Evolutionary conservation across 2,329 filamentous ascomycete species (phyloP).

Genomic region (Ramularia collo-cygni): DNA sequence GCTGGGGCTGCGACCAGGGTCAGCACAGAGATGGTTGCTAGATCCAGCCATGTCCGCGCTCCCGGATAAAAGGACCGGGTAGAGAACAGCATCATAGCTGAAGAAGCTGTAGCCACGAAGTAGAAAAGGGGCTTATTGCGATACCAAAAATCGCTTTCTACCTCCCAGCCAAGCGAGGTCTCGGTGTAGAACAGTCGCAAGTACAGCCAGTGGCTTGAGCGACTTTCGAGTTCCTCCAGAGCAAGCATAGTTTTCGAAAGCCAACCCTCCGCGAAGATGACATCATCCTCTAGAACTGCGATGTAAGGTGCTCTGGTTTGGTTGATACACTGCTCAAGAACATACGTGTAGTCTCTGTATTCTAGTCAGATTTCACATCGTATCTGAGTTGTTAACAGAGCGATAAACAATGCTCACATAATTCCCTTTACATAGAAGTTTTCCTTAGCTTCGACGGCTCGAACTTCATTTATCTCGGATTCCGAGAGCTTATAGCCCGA

Average conservation of each 20-base stretch:
- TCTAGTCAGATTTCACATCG: neutral
- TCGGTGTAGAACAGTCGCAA: conserved; percentile 44
- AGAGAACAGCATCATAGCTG: neutral
- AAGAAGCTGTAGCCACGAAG: conserved; percentile 14
- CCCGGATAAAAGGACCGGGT: neutral
- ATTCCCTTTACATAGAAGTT: conserved; percentile 2
- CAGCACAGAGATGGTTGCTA: conserved; percentile 18
- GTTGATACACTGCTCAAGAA: neutral
- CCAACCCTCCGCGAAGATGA: conserved; percentile 43
- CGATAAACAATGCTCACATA: neutral
- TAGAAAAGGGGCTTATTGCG: conserved; percentile 31
- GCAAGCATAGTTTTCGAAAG: conserved; percentile 36
- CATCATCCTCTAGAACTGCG: conserved; percentile 43
- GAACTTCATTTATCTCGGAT: conserved; percentile 31
- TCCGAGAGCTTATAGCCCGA: conserved; percentile 31
- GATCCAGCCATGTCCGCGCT: conserved; percentile 8
- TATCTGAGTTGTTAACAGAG: conserved; percentile 10
- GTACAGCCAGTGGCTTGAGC: conserved; percentile 27
- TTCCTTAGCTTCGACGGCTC: conserved; percentile 28
- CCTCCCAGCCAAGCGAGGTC: conserved; percentile 40
- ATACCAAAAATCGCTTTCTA: neutral
- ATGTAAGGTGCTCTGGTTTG: conserved; percentile 34
- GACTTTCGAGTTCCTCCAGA: conserved; percentile 18
- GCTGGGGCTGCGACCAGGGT: conserved; percentile 23
- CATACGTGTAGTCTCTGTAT: neutral